Conservation (phyloP, 2,329 filamentous ascomycete genomes). For the Exophiala alcalophila region DNA sequence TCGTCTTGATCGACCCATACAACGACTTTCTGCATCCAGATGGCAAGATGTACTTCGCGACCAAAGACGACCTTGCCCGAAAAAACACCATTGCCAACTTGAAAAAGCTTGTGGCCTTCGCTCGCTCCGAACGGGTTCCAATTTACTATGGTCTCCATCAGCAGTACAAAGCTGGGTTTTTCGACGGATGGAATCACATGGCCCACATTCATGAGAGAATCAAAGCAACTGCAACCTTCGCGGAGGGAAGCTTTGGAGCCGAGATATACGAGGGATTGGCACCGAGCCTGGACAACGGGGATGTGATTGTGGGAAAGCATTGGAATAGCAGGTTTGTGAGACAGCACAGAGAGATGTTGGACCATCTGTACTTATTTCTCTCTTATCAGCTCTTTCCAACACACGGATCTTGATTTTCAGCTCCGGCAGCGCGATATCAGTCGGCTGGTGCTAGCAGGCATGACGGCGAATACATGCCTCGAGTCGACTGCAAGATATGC, state of each 20-base stretch:
- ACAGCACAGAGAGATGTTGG: too few relatives aligned
- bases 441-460: constrained; percentile 34
- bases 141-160: constrained; percentile 40
- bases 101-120: constrained; percentile 29
- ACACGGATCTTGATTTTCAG: constrained; percentile 39
- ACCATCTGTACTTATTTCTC: too few relatives aligned
- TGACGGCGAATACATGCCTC: constrained; percentile 37
- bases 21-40: constrained; percentile 31
- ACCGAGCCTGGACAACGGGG: constrained; percentile 33
- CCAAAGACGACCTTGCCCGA: constrained; percentile 8
- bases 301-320: constrained; percentile 36
- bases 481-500: constrained; percentile 38
- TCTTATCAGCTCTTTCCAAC: constrained; percentile 35
- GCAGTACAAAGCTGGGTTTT: constrained; percentile 28
- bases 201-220: constrained; percentile 26
- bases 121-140: constrained; percentile 32
- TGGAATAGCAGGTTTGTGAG: too few relatives aligned
- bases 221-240: constrained; percentile 30
- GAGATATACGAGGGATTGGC: constrained; percentile 34
- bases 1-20: constrained; percentile 31
- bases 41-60: constrained; percentile 22
- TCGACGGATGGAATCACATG: constrained; percentile 34
- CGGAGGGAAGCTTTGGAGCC: constrained; percentile 33
- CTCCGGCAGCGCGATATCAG: constrained; percentile 36
- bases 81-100: constrained; percentile 32